Base-by-base conservation (phyloP, 768 basidiomycete genomes). In the Gelatoporia subvermispora region DNA sequence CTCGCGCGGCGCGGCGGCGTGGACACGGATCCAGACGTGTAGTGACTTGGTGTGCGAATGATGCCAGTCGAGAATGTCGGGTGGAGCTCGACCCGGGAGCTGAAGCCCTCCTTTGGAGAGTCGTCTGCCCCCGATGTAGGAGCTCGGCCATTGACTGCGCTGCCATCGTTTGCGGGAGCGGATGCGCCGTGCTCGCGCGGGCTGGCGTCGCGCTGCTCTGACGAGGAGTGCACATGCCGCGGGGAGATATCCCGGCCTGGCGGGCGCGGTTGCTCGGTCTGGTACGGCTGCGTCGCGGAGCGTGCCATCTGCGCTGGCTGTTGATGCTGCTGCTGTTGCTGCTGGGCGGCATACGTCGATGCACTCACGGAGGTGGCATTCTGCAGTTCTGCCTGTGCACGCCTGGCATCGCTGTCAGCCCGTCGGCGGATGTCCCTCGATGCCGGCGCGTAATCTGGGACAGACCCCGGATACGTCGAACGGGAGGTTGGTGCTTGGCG, bases 31-130 rank as follows among this genome's bases (percentile, higher is more conserved):
- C 28, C 20, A 1, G 50, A 43, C 17, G 62, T 60, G 50, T 86
- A 88, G 58, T 87, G 75, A 4, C 74, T 72, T 1, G 86, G 86
- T 3, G 80, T 85, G 41, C 86, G 82, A 25, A 88, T 70, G 61
- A 86, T 82, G 47, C 69, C 78, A n/a, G 77, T 58, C 2, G 82
- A 82, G 56, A 88, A 89, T 1, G 87, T 87, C 1, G 83, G 72
- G 38, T 80, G 77, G 16, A 87, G 75, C 13, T 79, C 75, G 17
- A 61, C 67, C 48, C 68, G 69, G 5, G 76, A 60, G 0, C 76
- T 84, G 56, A 75, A 85, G 3, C 72, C 69, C 47, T 78, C 28
- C 28, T 7, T 31, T 7, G 28, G 28, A 13, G 28, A 17, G 28
- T 31, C 28, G 28, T 13, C 13, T 31, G 28, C 13, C 5, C 7